Conservation (phyloP, 2,329 filamentous ascomycete genomes). For the Aphanocladium album region DNA sequence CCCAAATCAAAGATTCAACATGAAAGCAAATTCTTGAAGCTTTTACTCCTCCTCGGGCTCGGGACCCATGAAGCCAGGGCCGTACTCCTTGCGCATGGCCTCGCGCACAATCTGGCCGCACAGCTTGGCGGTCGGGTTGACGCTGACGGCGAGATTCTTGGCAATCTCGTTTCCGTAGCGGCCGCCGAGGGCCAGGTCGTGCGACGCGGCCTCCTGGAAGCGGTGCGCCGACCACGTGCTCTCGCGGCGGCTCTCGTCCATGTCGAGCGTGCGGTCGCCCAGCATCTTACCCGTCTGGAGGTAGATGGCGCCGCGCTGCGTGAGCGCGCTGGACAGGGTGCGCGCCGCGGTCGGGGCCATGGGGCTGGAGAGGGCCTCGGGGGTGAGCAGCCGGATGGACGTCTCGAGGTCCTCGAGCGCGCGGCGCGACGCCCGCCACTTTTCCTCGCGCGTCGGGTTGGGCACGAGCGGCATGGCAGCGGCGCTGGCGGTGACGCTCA, state of each 20-base stretch:
- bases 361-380: conserved; percentile 41
- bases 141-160: conserved; percentile 57
- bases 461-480: conserved; percentile 38
- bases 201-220: conserved; percentile 58
- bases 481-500: conserved; percentile 33
- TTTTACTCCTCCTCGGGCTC: conserved; percentile 10
- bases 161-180: conserved; percentile 62
- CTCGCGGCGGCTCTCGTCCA: conserved; percentile 39
- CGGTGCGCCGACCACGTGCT: conserved; percentile 46
- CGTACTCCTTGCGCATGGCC: conserved; percentile 65
- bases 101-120: conserved; percentile 65
- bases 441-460: conserved; percentile 32
- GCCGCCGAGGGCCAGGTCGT: conserved; percentile 59
- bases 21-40: neutral
- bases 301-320: conserved; percentile 64
- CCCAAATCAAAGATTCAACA: neutral
- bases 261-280: conserved; percentile 29
- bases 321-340: conserved; percentile 65
- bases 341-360: conserved; percentile 61
- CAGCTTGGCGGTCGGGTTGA: conserved; percentile 64
- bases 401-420: conserved; percentile 50
- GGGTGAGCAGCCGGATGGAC: conserved; percentile 56
- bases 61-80: conserved; percentile 41
- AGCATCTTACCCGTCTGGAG: conserved; percentile 52
- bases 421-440: conserved; percentile 32